These are phyloP conservation scores for Penicillium mononematosum DNA, from an alignment of 495 filamentous ascomycete species.

Conservation along the genomic window DNA sequence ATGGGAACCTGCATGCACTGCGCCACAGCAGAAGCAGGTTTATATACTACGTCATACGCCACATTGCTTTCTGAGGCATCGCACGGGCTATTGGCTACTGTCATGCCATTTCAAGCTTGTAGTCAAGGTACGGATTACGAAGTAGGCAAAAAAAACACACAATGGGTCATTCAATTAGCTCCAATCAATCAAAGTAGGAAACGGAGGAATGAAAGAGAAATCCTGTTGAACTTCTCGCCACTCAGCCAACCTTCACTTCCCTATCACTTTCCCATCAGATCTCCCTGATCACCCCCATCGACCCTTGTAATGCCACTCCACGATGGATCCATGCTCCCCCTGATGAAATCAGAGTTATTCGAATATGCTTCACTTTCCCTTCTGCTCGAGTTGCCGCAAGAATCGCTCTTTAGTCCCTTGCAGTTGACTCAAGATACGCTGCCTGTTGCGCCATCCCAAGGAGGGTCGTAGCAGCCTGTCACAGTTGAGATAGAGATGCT, in stretches of 20 bases:
- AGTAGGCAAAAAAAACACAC: neutral
- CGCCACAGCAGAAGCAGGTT: slow-evolving; percentile 2
- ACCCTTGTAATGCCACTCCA: too few species aligned
- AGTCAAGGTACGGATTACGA: neutral
- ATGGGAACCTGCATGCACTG: slow-evolving; percentile 5
- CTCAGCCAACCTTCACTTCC: too few species aligned
- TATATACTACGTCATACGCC: neutral
- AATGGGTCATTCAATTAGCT: neutral
- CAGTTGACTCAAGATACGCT: neutral
- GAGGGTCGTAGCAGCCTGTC: neutral
- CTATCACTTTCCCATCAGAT: too few species aligned
- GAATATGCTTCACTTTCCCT: neutral
- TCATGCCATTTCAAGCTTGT: neutral
- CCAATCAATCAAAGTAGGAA: neutral
- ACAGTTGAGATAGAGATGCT: neutral
- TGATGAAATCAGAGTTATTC: too few species aligned
- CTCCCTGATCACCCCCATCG: too few species aligned
- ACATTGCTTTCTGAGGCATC: neutral
- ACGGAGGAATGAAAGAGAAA: neutral
- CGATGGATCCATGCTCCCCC: too few species aligned
- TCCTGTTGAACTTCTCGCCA: too few species aligned
- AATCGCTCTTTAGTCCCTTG: neutral
- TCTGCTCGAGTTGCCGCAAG: neutral
- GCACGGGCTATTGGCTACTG: neutral
- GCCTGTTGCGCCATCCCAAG: neutral